Evolutionary conservation across 345 rosid genomes (phyloP).

Genomic region (Turritis glabra): DNA sequence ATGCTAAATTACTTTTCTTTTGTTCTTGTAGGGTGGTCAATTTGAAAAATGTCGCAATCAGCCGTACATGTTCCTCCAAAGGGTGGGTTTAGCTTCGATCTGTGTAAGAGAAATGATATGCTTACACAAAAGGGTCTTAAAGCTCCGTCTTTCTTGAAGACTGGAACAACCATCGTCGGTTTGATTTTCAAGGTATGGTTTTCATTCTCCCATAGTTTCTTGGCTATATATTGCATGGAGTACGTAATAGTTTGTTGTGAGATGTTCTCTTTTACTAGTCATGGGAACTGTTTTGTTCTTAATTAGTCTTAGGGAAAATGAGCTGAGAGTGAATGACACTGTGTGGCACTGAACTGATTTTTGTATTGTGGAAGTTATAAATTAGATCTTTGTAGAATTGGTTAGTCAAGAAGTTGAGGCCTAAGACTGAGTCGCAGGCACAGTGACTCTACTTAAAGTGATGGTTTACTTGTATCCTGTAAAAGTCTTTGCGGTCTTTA

Average conservation of each 20-base stretch:
- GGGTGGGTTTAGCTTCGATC: conserved; percentile 93
- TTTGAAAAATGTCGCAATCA: conserved; percentile 54
- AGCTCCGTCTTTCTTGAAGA: conserved; percentile 73
- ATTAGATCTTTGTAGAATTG: neutral
- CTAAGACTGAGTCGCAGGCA: neutral
- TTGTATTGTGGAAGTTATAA: neutral
- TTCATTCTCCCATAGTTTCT: neutral
- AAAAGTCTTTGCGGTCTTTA: neutral
- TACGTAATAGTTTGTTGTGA: too few relatives aligned
- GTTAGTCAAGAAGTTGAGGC: neutral
- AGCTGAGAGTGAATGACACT: too few relatives aligned
- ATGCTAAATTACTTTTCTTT: neutral
- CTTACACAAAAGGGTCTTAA: conserved; percentile 63
- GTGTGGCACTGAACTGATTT: neutral
- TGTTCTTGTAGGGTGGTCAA: conserved; percentile 17
- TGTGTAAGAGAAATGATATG: conserved; percentile 84
- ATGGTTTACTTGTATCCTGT: neutral
- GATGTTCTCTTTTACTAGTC: too few relatives aligned
- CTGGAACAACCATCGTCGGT: conserved; percentile 97
- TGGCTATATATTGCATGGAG: too few relatives aligned
- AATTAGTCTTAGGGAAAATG: too few relatives aligned
- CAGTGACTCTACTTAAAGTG: neutral
- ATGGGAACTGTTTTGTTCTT: neutral
- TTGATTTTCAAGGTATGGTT: conserved; percentile 69
- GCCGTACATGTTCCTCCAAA: conserved; percentile 55